Percentiles rank a stretch among this genome's conserved stretches.
Evolutionary conservation across 2,329 filamentous ascomycete species (phyloP).

Genomic region (Colletotrichum coccodes): DNA sequence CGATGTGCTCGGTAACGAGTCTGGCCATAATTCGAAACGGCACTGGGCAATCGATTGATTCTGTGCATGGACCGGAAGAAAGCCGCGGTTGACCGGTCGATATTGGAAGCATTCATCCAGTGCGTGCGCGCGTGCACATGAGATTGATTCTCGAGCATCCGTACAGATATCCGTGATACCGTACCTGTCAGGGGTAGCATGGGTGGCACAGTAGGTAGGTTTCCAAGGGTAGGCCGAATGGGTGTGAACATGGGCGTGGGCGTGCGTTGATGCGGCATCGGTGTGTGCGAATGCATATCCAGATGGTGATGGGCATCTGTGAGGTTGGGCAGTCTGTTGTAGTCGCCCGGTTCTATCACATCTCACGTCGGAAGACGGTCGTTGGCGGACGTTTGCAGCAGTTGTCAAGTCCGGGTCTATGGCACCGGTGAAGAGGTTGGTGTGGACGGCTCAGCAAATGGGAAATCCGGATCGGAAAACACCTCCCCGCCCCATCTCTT

Average conservation of each 20-base stretch:
- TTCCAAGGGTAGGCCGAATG: not conserved
- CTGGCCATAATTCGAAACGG: slow-evolving; percentile 26
- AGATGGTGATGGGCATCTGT: not conserved
- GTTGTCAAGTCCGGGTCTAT: slow-evolving; percentile 30
- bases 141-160: not conserved
- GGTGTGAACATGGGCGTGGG: not conserved
- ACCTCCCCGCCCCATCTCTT: not conserved
- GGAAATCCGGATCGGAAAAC: slow-evolving; percentile 21
- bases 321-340: not conserved
- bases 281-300: slow-evolving; percentile 1
- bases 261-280: slow-evolving; percentile 5
- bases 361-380: slow-evolving; percentile 24
- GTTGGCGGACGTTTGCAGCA: slow-evolving; percentile 32
- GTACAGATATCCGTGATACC: not conserved
- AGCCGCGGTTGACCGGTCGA: slow-evolving; percentile 9
- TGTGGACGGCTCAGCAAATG: slow-evolving; percentile 24
- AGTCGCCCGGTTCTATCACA: slow-evolving; percentile 13
- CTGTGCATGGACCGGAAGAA: slow-evolving; percentile 26
- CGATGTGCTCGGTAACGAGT: not conserved
- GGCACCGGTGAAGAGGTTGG: slow-evolving; percentile 29
- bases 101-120: not conserved
- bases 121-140: not conserved
- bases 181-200: not conserved
- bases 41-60: slow-evolving; percentile 7
- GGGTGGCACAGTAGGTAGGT: too few relatives aligned